Conservation (phyloP, 495 filamentous ascomycete genomes). For the Aspergillus heteromorphus region DNA sequence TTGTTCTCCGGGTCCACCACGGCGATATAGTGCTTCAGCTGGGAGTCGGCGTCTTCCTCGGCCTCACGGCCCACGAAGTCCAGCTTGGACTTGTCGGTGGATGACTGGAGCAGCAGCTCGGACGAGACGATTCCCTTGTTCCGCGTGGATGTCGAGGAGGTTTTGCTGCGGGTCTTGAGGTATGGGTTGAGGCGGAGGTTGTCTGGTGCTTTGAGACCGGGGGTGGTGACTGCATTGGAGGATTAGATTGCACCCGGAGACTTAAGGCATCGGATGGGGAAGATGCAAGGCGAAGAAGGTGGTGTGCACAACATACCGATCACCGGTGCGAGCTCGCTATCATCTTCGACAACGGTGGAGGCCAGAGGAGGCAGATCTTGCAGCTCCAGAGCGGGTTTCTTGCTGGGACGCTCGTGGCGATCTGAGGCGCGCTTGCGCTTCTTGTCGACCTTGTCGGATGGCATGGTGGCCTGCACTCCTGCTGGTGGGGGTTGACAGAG, state of each 20-base stretch:
- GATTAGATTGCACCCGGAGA: background rate
- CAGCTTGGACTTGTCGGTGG: slow-evolving; percentile 65
- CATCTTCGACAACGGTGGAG: slow-evolving; percentile 54
- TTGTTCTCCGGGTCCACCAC: slow-evolving; percentile 72
- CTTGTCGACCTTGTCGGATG: slow-evolving; percentile 51
- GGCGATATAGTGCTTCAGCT: slow-evolving; percentile 81
- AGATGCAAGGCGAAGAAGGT: slow-evolving; percentile 6
- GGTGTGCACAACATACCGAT: slow-evolving; percentile 45
- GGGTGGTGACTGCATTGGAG: slow-evolving; percentile 52
- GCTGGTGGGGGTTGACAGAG: background rate
- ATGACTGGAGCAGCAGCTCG: slow-evolving; percentile 76
- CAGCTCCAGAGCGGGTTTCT: slow-evolving; percentile 55
- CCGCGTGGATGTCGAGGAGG: slow-evolving; percentile 29
- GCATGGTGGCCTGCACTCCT: slow-evolving; percentile 33
- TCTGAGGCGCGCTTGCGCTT: slow-evolving; percentile 69
- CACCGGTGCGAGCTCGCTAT: slow-evolving; percentile 57
- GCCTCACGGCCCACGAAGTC: slow-evolving; percentile 80
- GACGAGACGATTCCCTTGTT: slow-evolving; percentile 39
- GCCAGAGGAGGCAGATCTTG: slow-evolving; percentile 40
- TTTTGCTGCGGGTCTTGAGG: slow-evolving; percentile 45
- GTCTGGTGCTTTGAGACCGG: slow-evolving; percentile 56
- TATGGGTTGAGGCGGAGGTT: slow-evolving; percentile 60
- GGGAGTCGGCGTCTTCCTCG: slow-evolving; percentile 54
- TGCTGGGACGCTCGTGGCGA: slow-evolving; percentile 49
- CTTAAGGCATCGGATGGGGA: background rate